These are phyloP conservation scores for Trypanosoma scelopori DNA, from an alignment of 208 protist species.

Conservation along the genomic window DNA sequence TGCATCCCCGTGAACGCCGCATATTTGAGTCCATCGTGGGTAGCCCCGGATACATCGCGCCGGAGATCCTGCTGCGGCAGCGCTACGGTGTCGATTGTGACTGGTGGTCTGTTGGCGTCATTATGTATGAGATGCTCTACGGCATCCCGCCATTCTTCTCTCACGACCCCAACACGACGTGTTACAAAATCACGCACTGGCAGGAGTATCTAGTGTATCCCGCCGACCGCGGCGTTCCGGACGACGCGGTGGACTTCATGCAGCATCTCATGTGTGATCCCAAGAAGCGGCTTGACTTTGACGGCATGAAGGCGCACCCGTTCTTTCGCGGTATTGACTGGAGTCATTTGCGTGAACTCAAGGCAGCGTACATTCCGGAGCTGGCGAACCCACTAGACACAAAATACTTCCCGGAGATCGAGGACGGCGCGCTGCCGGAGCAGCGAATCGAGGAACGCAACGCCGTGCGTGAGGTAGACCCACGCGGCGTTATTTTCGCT, in stretches of 20 bases:
- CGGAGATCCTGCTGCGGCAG: constrained; percentile 93
- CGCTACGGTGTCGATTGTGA: constrained; percentile 96
- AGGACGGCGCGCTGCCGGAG: constrained; percentile 29
- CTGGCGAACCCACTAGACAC: constrained; percentile 83
- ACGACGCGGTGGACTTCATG: constrained; percentile 93
- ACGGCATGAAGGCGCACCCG: constrained; percentile 74
- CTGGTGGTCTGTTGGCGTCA: constrained; percentile 98
- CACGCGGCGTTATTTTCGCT: constrained; percentile 84
- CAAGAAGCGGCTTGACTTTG: constrained; percentile 74
- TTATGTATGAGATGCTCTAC: constrained; percentile 98
- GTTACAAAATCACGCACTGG: constrained; percentile 95
- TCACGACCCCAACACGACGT: constrained; percentile 88
- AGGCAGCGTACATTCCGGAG: constrained; percentile 67
- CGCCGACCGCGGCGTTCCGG: constrained; percentile 70
- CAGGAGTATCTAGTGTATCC: constrained; percentile 89
- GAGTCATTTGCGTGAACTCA: constrained; percentile 51
- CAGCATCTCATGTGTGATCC: constrained; percentile 86
- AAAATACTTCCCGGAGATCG: constrained; percentile 85
- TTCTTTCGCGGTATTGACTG: constrained; percentile 82
- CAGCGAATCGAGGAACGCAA: constrained; percentile 30
- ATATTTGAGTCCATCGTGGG: constrained; percentile 94
- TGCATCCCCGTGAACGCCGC: constrained; percentile 34
- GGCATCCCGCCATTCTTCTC: constrained; percentile 96
- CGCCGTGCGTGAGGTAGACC: constrained; percentile 72
- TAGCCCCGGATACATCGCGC: constrained; percentile 97